Evolutionary conservation across 768 basidiomycete genomes (phyloP), one percentile per base, ranked within the genome.

Genomic region (Tylopilus sp.): DNA sequence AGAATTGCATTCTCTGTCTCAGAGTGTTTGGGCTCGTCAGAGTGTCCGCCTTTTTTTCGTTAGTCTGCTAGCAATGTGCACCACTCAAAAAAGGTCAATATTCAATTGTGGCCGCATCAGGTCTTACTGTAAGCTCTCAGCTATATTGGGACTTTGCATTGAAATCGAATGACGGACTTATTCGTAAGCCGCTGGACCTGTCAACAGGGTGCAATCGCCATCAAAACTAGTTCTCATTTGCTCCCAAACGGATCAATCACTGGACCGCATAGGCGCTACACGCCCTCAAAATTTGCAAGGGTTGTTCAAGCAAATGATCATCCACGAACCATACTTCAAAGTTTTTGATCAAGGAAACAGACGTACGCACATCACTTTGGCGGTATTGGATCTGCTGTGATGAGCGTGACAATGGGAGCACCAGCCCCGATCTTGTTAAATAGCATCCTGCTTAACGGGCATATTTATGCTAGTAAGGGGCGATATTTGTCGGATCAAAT

Each of bases 361-460:
- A 53, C 57, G 11, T 44, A 62, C 57, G 46, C 44, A 53, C 60
- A 61, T 51, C 60, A 53, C 6, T 18, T 13, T 1, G 18, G n/a
- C 33, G 47, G 6, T 2, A 1, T 11, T 3, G 30, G 36, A 39
- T 62, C 57, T 0, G 52, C 54, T 17, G 18, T n/a, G 33, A 45
- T 31, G 2, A 55, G 54, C 23, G 0, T 4, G 2, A 62, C 26
- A 4, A 36, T 35, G 2, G 57, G 57, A 0, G 8, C 45, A 9
- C 43, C 53, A 1, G 15, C 38, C 15, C 50, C 52, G 0, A 54
- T 59, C 5, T 36, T 36, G 30, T 62, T 54, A 44, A 59, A 62
- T 2, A 59, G 0, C 57, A 57, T 62, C 46, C 45, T 1, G 21
- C 2, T 25, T 10, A 1, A 21, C n/a, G n/a, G n/a, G n/a, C n/a